Percentiles rank a stretch among this genome's conserved stretches.
Conservation (phyloP, 106 monocot genomes). For the Chionographis japonica region DNA sequence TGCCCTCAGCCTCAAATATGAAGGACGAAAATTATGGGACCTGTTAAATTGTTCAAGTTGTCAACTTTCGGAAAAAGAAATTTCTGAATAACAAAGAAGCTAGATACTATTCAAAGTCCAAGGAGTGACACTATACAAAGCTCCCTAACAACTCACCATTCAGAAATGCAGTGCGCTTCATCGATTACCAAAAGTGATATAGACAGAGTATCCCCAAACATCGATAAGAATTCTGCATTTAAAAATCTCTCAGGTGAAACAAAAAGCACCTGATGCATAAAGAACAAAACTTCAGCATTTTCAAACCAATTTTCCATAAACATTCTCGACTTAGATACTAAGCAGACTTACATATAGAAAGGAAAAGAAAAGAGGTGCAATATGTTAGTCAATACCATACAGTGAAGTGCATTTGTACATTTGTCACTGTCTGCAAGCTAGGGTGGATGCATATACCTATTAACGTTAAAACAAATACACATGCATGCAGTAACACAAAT, state of each 20-base stretch:
- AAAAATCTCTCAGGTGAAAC: slow-evolving; percentile 94
- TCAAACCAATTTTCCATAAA: not conserved
- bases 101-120: not conserved
- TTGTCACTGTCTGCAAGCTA: no score
- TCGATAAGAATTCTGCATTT: slow-evolving; percentile 61
- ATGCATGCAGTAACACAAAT: no score
- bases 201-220: slow-evolving; percentile 40
- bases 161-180: slow-evolving; percentile 99
- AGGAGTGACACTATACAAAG: not conserved
- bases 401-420: no score
- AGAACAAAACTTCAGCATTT: slow-evolving; percentile 4
- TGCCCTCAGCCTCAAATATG: slow-evolving; percentile 82
- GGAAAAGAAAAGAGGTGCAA: no score
- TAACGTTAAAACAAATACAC: no score
- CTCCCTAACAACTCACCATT: slow-evolving; percentile 58
- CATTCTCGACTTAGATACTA: no score
- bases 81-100: not conserved
- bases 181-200: slow-evolving; percentile 85
- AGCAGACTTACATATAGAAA: no score
- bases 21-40: slow-evolving; percentile 99
- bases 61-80: not conserved
- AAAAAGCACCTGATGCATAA: slow-evolving; percentile 79
- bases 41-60: slow-evolving; percentile 26
- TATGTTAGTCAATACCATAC: no score
- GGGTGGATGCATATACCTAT: no score